phyloP scores from a whole-genome alignment of 2,329 filamentous ascomycete species.

The Exophiala bonariae region DNA sequence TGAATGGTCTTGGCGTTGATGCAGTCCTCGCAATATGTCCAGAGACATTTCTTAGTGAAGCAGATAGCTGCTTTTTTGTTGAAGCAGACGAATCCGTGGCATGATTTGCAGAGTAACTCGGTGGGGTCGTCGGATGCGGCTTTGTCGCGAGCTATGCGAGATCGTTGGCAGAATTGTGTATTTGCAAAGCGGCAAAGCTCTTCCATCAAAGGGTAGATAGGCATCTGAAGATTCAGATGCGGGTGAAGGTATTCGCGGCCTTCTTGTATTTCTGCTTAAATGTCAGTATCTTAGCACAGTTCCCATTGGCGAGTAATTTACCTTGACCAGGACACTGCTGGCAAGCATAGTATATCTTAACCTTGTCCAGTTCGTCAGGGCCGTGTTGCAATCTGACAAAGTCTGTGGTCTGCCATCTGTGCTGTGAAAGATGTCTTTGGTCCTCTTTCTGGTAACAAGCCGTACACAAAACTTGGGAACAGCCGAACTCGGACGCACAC shows the following conservation, averaged over 20 bases:
- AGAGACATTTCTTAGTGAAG: background rate
- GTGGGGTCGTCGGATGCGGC: background rate
- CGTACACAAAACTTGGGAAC: background rate
- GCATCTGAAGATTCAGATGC: constrained; percentile 3
- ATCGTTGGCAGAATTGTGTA: background rate
- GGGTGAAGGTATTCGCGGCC: constrained; percentile 3
- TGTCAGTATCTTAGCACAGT: background rate
- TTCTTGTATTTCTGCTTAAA: constrained; percentile 2
- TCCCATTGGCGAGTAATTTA: background rate
- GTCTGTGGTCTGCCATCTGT: constrained; percentile 4
- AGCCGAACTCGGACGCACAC: constrained; percentile 4
- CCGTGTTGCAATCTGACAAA: background rate
- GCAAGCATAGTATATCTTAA: constrained; percentile 1
- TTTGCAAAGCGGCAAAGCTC: background rate
- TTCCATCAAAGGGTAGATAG: background rate
- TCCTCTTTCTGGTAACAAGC: constrained; percentile 1
- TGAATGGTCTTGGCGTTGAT: background rate
- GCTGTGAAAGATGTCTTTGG: background rate
- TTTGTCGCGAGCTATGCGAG: background rate
- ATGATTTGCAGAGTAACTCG: background rate
- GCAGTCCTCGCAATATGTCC: constrained; percentile 1
- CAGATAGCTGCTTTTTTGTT: background rate
- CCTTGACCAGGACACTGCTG: constrained; percentile 1
- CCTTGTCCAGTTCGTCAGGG: background rate
- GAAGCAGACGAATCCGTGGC: background rate